Evolutionary conservation across 2,329 filamentous ascomycete genomes (phyloP).

Genomic region (Aspergillus sp.): DNA sequence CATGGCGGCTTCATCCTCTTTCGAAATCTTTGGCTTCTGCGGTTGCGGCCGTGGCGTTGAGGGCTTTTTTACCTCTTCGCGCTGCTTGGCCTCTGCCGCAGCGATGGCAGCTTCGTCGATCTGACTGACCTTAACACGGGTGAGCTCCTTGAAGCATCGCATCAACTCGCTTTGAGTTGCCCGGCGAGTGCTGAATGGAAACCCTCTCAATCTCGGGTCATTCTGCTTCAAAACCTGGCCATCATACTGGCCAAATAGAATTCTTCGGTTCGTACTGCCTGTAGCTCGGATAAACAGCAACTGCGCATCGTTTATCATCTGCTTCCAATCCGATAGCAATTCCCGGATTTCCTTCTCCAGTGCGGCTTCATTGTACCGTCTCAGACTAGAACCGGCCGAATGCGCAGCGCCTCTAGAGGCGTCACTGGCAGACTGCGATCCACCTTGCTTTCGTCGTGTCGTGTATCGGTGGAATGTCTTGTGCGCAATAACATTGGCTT

Average conservation of each 20-base stretch:
- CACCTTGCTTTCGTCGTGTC: slow-evolving; percentile 91
- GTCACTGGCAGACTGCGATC: slow-evolving; percentile 89
- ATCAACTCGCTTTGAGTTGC: slow-evolving; percentile 93
- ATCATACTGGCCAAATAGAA: slow-evolving; percentile 87
- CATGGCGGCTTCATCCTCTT: slow-evolving; percentile 76
- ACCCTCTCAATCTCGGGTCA: slow-evolving; percentile 75
- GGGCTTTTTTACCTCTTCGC: slow-evolving; percentile 34
- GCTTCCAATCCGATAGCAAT: slow-evolving; percentile 78
- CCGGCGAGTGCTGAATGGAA: slow-evolving; percentile 87
- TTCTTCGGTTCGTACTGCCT: slow-evolving; percentile 78
- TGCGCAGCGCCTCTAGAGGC: slow-evolving; percentile 90
- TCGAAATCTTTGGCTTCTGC: slow-evolving; percentile 59
- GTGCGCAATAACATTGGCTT: slow-evolving; percentile 84
- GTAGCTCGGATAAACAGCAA: slow-evolving; percentile 86
- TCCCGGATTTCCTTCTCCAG: slow-evolving; percentile 82
- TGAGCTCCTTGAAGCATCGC: slow-evolving; percentile 90
- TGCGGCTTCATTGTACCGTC: slow-evolving; percentile 91
- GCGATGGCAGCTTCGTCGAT: slow-evolving; percentile 64
- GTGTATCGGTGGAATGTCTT: slow-evolving; percentile 99
- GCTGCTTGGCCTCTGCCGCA: slow-evolving; percentile 43
- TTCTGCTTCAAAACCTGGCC: slow-evolving; percentile 75
- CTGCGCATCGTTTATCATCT: slow-evolving; percentile 76
- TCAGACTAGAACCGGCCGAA: slow-evolving; percentile 83
- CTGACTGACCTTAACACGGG: slow-evolving; percentile 77
- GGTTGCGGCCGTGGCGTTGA: slow-evolving; percentile 26